Base-by-base conservation (phyloP, 2,329 filamentous ascomycete genomes). In the Talaromyces rugulosus region DNA sequence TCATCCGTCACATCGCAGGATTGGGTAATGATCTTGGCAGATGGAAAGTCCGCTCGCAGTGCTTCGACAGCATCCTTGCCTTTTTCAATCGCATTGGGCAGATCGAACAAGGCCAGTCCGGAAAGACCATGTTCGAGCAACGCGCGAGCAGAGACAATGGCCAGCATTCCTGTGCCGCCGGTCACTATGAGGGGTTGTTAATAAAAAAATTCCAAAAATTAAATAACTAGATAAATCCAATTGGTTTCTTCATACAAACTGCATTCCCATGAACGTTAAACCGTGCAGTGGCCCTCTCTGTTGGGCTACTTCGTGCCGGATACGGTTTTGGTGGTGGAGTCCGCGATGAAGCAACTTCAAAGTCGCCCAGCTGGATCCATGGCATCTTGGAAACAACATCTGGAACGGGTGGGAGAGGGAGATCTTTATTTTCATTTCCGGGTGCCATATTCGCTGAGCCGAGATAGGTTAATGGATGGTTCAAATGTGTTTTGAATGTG, bases 91-190 rank as follows among this genome's bases (percentile, higher is more conserved):
- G 81, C 77, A 4, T 75, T 69, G 67, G 82, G 76, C 12, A 87
- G 69, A 70, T 90, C 88, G 69, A 89, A 83, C 33, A 91, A 80
- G 50, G 80, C 81, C 11, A 90, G 75, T 2, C 83, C 85, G 0
- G 76, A 71, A 1, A 86, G 77, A 7, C 88, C 88, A 68, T 91
- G 88, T 72, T 91, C 87, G 42, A 91, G 85, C 23, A 91, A 80
- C 1, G 88, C 88, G 53, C 81, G 77, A 1, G 83, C 83, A 31
- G 83, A 81, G 60, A 80, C 78, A 8, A 87, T 78, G 6, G 85
- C 87, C 0, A 90, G 77, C 11, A 83, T 86, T 4, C 89, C 89
- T 14, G 86, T 83, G 34, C 88, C 88, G 18, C 88, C 88, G 0
- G 88, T 89, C 12, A 90, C 81, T 81, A 42, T 27, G 11, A 9